phyloP scores from a whole-genome alignment of 371 early-diverging fungal genomes.

The Mucor irregularis region DNA sequence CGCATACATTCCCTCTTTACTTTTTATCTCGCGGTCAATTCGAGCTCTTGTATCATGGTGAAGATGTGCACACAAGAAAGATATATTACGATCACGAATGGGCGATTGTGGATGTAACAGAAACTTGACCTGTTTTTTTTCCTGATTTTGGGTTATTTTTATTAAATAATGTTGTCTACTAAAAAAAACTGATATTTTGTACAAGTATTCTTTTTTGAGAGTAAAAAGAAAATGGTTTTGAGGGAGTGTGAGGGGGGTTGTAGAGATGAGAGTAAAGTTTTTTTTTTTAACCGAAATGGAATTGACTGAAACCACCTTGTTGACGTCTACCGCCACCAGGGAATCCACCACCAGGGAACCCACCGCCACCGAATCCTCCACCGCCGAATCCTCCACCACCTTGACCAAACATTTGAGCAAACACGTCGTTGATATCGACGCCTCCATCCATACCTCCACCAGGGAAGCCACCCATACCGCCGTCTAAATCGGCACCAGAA shows the following conservation, averaged over 20 bases:
- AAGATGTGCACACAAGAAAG: not conserved
- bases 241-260: too few species aligned
- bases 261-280: too few species aligned
- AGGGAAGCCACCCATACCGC: conserved; percentile 56
- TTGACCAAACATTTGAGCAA: conserved; percentile 63
- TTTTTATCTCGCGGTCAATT: conserved; percentile 65
- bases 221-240: too few species aligned
- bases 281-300: conserved; percentile 52
- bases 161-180: too few species aligned
- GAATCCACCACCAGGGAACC: conserved; percentile 21
- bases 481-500: conserved; percentile 78
- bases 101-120: conserved; percentile 26
- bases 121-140: too few species aligned
- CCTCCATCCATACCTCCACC: conserved; percentile 43
- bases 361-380: conserved; percentile 38
- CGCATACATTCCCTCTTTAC: conserved; percentile 49
- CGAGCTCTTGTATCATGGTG: conserved; percentile 44
- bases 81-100: conserved; percentile 51
- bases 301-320: conserved; percentile 39
- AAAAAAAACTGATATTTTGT: conserved; percentile 3
- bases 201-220: not conserved
- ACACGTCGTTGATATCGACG: conserved; percentile 63
- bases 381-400: conserved; percentile 44
- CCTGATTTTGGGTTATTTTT: too few species aligned
- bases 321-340: conserved; percentile 32